Evolutionary conservation across 331 rosid genomes (phyloP), one percentile per base, ranked within the genome.

Genomic region (Cydonia oblonga): DNA sequence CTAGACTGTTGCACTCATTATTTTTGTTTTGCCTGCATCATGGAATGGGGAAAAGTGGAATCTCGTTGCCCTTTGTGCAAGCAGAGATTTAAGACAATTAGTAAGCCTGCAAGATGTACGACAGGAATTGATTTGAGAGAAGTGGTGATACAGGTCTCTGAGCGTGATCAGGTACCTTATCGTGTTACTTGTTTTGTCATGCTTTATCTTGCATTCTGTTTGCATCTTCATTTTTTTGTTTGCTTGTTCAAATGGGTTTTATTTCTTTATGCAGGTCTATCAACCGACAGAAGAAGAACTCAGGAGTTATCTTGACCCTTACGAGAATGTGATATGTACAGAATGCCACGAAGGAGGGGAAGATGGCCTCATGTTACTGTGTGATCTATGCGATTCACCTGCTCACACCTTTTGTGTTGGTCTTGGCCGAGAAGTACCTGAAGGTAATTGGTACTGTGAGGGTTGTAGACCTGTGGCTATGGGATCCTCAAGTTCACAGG

Each of bases 41-140:
- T 88, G 91, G 99, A 95, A 86, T 95, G 99, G 99, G 90, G 93
- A 18, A 95, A 91, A 85, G 99, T 95, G 80, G 99, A 95, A 75
- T 85, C 97, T 58, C 97, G 99, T 25, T 95, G 99, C 82, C 99
- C 99, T 42, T 75, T 95, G 87, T 95, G 99, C 85, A 95, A 95
- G 89, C 96, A 91, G 89, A 91, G 99, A 85, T 95, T 95, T 81
- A 81, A 58, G 76, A 87, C 90, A 60, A 95, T 95, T 66, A 85
- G 85, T 75, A 95, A 89, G 81, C 92, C 96, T 68, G 82, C 89
- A 68, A 88, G 89, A 76, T 79, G 83, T 56, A 52, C 90, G 0
- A 75, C 90, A 26, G 93, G 90, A 58, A 54, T 84, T 79, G 91
- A 90, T 81, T 80, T 83, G 77, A 87, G 92, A 83, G 97, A 87